Percentiles rank a stretch among this genome's conserved stretches.
These are phyloP conservation scores for Calcarisporium arbuscula DNA, from an alignment of 2,329 filamentous ascomycete genomes.

Conservation along the genomic window DNA sequence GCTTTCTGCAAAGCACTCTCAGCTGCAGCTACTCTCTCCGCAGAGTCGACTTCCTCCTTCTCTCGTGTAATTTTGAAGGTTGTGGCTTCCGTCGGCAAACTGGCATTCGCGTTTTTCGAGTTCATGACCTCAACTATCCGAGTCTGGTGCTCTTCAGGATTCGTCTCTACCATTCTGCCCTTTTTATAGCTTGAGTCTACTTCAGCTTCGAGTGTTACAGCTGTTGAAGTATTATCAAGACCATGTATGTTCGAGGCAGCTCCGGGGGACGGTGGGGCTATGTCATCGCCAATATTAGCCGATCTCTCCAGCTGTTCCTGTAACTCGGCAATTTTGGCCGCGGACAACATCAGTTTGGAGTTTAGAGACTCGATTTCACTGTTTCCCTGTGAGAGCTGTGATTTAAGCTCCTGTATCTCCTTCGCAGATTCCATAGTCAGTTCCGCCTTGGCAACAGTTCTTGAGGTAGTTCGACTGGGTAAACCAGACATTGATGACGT, in stretches of 20 bases:
- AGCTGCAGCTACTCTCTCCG: constrained; percentile 25
- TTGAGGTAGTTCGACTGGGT: constrained; percentile 26
- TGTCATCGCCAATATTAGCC: constrained; percentile 31
- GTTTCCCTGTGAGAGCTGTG: constrained; percentile 52
- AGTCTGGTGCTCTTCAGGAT: constrained; percentile 43
- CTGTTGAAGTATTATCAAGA: constrained; percentile 41
- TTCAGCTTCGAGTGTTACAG: constrained; percentile 40
- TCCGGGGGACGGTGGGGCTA: constrained; percentile 36
- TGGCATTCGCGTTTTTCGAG: constrained; percentile 42
- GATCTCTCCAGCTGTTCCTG: constrained; percentile 43
- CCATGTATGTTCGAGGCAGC: constrained; percentile 40
- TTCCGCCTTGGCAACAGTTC: constrained; percentile 31
- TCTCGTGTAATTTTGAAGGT: constrained; percentile 46
- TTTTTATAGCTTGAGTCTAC: constrained; percentile 44
- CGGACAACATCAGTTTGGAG: constrained; percentile 47
- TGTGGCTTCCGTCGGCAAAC: constrained; percentile 42
- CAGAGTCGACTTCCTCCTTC: constrained; percentile 24
- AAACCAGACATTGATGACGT: too few relatives aligned
- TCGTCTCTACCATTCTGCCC: constrained; percentile 43
- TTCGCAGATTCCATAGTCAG: constrained; percentile 39
- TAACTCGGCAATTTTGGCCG: constrained; percentile 50
- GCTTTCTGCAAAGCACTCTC: constrained; percentile 30
- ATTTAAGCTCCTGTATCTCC: constrained; percentile 54
- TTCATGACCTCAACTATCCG: constrained; percentile 42
- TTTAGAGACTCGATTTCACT: constrained; percentile 51